phyloP scores from a whole-genome alignment of 257 asterid species.

The Nicotiana noctiflora region DNA sequence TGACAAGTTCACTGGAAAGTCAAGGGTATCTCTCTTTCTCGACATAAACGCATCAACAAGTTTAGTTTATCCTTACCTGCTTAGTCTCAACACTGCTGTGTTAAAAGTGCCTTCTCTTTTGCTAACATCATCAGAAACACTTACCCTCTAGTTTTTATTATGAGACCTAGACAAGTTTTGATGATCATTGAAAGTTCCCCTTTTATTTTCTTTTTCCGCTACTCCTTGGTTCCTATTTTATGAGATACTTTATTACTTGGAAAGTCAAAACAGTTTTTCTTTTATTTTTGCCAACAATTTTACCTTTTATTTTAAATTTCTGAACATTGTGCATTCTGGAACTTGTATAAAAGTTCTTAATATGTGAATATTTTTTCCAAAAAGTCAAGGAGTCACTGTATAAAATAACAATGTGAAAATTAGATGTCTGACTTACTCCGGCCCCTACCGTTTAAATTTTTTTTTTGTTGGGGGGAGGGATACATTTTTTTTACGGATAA shows the following conservation, averaged over 20 bases:
- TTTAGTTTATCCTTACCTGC: neutral
- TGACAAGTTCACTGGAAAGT: conserved; percentile 69
- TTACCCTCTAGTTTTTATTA: neutral
- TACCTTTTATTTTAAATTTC: neutral
- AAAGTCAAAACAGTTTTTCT: neutral
- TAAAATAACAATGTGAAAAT: neutral
- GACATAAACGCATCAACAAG: neutral
- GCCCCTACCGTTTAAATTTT: neutral
- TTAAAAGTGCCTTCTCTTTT: neutral
- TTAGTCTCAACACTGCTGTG: neutral
- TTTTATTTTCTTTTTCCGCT: neutral
- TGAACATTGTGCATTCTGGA: neutral
- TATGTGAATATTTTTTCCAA: neutral
- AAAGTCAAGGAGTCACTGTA: neutral
- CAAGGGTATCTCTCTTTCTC: conserved; percentile 60
- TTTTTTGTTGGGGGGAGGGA: neutral
- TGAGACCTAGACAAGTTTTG: neutral
- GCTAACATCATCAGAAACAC: neutral
- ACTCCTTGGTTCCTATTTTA: neutral
- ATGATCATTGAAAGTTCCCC: neutral
- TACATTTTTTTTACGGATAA: neutral
- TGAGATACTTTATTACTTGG: neutral
- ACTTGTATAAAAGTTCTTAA: neutral
- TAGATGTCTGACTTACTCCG: neutral
- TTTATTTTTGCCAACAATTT: neutral